Base-by-base conservation (phyloP, 177 flowering plant species). In the Vitis hybrid region DNA sequence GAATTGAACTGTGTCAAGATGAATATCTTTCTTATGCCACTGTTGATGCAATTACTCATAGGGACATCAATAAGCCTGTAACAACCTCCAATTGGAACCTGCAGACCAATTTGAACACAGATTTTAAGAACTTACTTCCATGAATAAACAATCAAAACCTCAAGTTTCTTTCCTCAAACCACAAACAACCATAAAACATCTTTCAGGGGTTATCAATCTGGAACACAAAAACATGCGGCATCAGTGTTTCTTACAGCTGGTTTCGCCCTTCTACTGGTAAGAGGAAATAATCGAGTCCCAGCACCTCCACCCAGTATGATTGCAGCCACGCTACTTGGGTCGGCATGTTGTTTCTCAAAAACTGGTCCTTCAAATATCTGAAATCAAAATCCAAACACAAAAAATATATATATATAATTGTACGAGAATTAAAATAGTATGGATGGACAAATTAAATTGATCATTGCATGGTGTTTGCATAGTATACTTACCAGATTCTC, bases 351-450 rank as follows among this genome's bases (percentile, higher is more conserved):
- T 49, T 70, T 61, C 55, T 70, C 76, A 53, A 75, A 83, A 0
- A 75, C 1, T 5, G 87, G 83, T 19, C 78, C 75, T 75, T 80
- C 85, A 68, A 83, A 83, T 62, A 78, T 72, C 94, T 89, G 85
- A 55, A 66, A 80, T 55, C 70, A 67, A 70, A 72, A 63, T 5
- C 8, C 52, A 69, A 57, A 69, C 26, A 60, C 58, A 10, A 55
- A 55, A 55, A 55, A 14, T 55, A 53, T 5, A 14, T 55, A 14
- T 55, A 55, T 5, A 55, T 55, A 16, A n/a, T 16, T n/a, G 9
- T 60, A 60, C 11, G 29, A 60, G 2, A 60, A 22, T 58, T 14
- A 13, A 58, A 16, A 22, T 15, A 58, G 19, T 11, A 4, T 2
- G 18, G 10, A 11, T 18, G 1, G 18, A 58, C 10, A 10, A 31